Conservation (phyloP, 257 asterid species). For the Gentiana straminea region DNA sequence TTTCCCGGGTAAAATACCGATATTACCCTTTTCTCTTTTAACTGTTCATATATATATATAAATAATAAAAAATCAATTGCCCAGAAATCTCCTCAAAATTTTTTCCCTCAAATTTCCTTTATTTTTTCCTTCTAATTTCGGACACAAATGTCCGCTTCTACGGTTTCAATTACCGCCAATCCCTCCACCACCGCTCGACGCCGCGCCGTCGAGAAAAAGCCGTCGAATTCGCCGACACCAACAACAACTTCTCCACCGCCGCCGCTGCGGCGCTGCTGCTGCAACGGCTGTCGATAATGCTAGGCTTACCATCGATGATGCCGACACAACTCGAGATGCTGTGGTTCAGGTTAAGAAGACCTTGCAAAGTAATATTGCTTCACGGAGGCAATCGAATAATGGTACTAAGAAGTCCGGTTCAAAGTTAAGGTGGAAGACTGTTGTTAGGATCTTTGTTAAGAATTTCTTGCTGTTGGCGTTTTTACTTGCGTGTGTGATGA, state of each 20-base stretch:
- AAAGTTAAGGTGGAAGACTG: conserved; percentile 67
- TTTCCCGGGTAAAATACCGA: too few species aligned
- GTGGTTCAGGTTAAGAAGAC: conserved; percentile 22
- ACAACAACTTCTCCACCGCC: conserved; percentile 7
- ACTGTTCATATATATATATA: too few species aligned
- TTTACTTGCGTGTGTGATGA: conserved; percentile 40
- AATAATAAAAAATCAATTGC: too few species aligned
- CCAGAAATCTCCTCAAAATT: too few species aligned
- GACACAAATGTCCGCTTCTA: conserved; percentile 63
- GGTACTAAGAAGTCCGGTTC: conserved; percentile 25
- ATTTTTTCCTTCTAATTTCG: too few species aligned
- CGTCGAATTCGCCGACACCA: conserved; percentile 24
- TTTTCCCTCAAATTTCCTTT: too few species aligned
- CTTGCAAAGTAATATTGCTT: conserved; percentile 15
- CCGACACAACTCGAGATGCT: conserved; percentile 23
- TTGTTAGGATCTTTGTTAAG: conserved; percentile 44
- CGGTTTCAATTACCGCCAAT: conserved; percentile 60
- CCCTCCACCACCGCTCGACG: conserved; percentile 65
- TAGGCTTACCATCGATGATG: conserved; percentile 27
- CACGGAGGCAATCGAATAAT: conserved; percentile 22
- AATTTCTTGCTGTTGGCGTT: conserved; percentile 40
- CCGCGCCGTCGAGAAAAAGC: conserved; percentile 37
- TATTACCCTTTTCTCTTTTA: too few species aligned
- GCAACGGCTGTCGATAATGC: conserved; percentile 22
- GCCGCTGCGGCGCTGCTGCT: conserved; percentile 16